Evolutionary conservation across 805 yeast species (phyloP).

Genomic region (Candida pini): DNA sequence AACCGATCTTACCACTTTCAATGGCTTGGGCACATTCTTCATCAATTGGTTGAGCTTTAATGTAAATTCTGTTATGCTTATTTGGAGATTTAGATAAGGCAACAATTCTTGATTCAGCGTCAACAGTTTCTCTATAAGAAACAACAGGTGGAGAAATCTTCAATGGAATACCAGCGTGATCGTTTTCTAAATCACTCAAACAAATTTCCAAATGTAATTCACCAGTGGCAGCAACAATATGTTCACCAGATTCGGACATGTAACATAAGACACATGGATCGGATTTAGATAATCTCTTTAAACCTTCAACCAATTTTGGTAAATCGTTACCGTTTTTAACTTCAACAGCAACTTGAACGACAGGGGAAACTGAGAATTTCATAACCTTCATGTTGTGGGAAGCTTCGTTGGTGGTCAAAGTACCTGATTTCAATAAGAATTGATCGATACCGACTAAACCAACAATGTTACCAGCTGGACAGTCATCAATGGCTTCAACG

Average conservation of each 20-base stretch:
- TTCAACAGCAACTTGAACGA: constrained; percentile 99
- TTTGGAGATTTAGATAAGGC: constrained; percentile 99
- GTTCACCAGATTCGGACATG: constrained; percentile 97
- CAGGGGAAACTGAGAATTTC: constrained; percentile 99
- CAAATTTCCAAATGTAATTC: constrained; percentile 99
- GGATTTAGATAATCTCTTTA: constrained; percentile 98
- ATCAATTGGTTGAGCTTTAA: constrained; percentile 92
- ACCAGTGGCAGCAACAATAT: constrained; percentile 99
- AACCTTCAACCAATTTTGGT: constrained; percentile 99
- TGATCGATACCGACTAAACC: constrained; percentile 99
- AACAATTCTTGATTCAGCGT: constrained; percentile 85
- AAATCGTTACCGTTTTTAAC: constrained; percentile 99
- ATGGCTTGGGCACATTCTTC: constrained; percentile 92
- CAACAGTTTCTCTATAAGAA: constrained; percentile 98
- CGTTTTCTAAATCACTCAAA: constrained; percentile 91
- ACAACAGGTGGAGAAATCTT: constrained; percentile 97
- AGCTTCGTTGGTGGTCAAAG: constrained; percentile 92
- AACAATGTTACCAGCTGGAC: constrained; percentile 99
- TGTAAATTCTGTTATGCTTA: constrained; percentile 99
- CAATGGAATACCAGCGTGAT: constrained; percentile 99
- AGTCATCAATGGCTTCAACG: constrained; percentile 97
- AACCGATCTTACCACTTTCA: constrained; percentile 85
- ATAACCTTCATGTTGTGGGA: constrained; percentile 99
- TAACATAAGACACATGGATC: constrained; percentile 94
- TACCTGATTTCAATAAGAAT: constrained; percentile 99